A percentile compares a stretch with the other conserved stretches of the same genome.
phyloP scores from a whole-genome alignment of 2,329 filamentous ascomycete genomes.

The Cladosporium sp. region DNA sequence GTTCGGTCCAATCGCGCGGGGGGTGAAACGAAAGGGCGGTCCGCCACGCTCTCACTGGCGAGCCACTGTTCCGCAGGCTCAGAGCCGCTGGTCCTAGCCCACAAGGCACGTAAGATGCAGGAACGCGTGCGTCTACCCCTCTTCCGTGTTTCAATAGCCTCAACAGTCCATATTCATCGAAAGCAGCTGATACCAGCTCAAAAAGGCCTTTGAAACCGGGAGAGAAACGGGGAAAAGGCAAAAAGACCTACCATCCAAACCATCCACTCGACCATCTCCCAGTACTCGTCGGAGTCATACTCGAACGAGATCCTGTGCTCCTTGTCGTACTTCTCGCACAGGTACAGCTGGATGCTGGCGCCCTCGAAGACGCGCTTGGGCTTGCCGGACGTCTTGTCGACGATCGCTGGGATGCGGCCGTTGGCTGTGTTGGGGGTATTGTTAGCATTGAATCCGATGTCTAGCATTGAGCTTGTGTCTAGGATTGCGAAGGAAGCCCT shows the following conservation, averaged over 20 bases:
- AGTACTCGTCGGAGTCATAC: constrained; percentile 15
- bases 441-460: no score
- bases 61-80: no score
- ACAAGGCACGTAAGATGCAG: no score
- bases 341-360: constrained; percentile 16
- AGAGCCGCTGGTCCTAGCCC: no score
- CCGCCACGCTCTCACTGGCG: no score
- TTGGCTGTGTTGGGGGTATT: constrained; percentile 45
- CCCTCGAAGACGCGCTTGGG: constrained; percentile 60
- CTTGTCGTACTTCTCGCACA: constrained; percentile 22
- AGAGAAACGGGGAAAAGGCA: background rate
- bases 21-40: no score
- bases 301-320: constrained; percentile 17
- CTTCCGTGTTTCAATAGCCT: no score
- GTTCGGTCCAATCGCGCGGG: background rate
- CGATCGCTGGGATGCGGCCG: constrained; percentile 78
- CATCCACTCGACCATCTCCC: constrained; percentile 49
- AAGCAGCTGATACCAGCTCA: no score
- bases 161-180: no score
- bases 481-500: no score
- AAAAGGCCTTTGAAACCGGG: background rate
- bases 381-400: constrained; percentile 60
- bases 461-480: no score
- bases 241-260: constrained; percentile 19
- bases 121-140: no score